phyloP scores from a whole-genome alignment of 2,329 filamentous ascomycete species.

The Aspergillus ibericus region DNA sequence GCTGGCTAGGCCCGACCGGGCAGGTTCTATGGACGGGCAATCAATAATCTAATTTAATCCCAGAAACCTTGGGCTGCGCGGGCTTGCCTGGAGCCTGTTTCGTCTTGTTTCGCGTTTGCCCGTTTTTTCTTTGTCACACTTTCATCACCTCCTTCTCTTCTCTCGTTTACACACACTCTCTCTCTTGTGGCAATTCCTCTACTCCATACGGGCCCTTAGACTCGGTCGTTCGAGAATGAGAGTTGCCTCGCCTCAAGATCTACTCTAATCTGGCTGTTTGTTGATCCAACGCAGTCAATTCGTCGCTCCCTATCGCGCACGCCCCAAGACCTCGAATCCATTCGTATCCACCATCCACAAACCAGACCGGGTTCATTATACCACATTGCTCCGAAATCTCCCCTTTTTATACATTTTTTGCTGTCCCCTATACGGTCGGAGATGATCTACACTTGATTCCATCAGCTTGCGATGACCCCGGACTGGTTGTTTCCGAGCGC shows the following conservation, averaged over 20 bases:
- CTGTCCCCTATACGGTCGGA: background rate
- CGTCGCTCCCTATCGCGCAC: background rate
- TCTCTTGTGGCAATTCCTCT: background rate
- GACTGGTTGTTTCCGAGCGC: background rate
- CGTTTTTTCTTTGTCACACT: slow-evolving; percentile 14
- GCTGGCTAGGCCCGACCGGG: background rate
- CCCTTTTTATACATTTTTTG: background rate
- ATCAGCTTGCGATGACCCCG: background rate
- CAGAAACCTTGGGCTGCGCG: background rate
- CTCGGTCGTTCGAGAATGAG: background rate
- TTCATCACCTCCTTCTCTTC: slow-evolving; percentile 3
- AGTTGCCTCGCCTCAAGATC: background rate
- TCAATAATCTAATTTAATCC: slow-evolving; percentile 5
- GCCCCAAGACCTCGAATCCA: background rate
- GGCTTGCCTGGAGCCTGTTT: slow-evolving; percentile 7
- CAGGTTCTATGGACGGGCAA: background rate
- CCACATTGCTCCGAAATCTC: background rate
- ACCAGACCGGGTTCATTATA: background rate
- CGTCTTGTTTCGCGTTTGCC: slow-evolving; percentile 3
- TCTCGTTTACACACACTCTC: slow-evolving; percentile 1
- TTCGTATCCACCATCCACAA: background rate
- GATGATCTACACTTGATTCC: slow-evolving; percentile 1
- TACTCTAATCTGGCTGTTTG: background rate
- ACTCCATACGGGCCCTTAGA: background rate
- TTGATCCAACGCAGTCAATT: background rate